phyloP scores from a whole-genome alignment of 1,284 basidiomycete species.

The Apiotrichum akiyoshidainum region DNA sequence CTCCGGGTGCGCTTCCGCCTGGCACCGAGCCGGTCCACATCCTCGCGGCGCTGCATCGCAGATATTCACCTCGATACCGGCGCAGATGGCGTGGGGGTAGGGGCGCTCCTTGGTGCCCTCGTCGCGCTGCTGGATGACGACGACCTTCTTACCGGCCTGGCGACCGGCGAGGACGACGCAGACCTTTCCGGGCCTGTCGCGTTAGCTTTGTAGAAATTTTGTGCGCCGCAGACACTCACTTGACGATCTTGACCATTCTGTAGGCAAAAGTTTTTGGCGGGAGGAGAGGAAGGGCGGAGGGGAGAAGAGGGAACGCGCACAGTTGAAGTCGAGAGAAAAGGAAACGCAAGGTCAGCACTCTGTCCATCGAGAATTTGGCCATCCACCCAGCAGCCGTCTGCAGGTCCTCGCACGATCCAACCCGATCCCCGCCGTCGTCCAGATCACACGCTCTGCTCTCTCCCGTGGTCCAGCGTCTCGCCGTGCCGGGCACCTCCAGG shows the following conservation, averaged over 20 bases:
- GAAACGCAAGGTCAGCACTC: not conserved
- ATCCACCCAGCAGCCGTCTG: not conserved
- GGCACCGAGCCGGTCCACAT: no score
- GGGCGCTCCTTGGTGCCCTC: slow-evolving; percentile 82
- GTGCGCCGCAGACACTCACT: not conserved
- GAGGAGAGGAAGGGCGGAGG: not conserved
- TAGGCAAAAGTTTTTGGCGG: not conserved
- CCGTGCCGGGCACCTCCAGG: no score
- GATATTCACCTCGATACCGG: slow-evolving; percentile 72
- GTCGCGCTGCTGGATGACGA: slow-evolving; percentile 90
- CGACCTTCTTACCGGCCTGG: slow-evolving; percentile 97
- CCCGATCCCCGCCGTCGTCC: no score
- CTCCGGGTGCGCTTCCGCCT: no score
- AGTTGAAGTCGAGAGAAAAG: not conserved
- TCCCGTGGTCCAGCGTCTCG: not conserved
- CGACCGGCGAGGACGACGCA: slow-evolving; percentile 94
- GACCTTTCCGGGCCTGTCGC: slow-evolving; percentile 70
- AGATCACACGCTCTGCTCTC: not conserved
- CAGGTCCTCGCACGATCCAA: not conserved
- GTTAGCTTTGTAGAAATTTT: no score
- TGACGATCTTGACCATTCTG: slow-evolving; percentile 14
- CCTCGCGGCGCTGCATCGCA: not conserved
- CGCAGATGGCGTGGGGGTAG: slow-evolving; percentile 94
- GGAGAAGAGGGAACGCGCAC: not conserved
- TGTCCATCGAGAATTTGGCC: not conserved